Evolutionary conservation across 2,329 filamentous ascomycete species (phyloP), one percentile per base, ranked within the genome.

Genomic region (Seiridium cupressi): DNA sequence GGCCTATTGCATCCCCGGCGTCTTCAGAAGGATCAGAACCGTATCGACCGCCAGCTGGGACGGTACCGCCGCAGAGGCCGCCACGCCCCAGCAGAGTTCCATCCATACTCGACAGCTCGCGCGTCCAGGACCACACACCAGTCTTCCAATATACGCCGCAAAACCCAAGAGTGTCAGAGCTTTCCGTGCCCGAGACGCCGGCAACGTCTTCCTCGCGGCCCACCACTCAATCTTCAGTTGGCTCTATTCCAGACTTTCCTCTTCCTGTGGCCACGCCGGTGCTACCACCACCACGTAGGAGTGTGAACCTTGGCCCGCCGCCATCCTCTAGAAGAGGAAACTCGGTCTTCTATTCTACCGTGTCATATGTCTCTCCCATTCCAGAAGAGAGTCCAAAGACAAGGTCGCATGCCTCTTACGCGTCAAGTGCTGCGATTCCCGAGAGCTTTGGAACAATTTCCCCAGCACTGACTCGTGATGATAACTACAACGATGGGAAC

Each of bases 281-380:
- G 18, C 18, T 60, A 61, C 68, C 66, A 55, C 66, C 69, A 5
- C 69, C 72, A 32, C 75, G 84, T 60, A 78, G 80, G 65, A 86
- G 82, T 63, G 77, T 81, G 11, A 83, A 77, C 55, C 70, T 88
- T 10, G 85, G 86, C 3, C 86, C 86, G 18, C 86, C 86, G 0
- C 86, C 86, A 3, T 85, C 82, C 10, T 79, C 84, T 3, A 79
- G 86, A 66, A 77, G 86, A 65, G 86, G 85, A 1, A 81, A 80
- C 35, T 88, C 86, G 0, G 87, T 86, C 0, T 88, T 87, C 62
- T 88, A 89, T 67, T 89, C 88, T 3, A 84, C 81, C 64, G 75
- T 80, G 10, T 90, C 89, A 0, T 89, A 82, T 61, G 89, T 93
- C 34, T 90, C 90, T 0, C 89, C 90, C 0, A 93, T 93, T 57